Conservation (phyloP, 2,329 filamentous ascomycete genomes). For the Arthrobotrys musiformis region DNA sequence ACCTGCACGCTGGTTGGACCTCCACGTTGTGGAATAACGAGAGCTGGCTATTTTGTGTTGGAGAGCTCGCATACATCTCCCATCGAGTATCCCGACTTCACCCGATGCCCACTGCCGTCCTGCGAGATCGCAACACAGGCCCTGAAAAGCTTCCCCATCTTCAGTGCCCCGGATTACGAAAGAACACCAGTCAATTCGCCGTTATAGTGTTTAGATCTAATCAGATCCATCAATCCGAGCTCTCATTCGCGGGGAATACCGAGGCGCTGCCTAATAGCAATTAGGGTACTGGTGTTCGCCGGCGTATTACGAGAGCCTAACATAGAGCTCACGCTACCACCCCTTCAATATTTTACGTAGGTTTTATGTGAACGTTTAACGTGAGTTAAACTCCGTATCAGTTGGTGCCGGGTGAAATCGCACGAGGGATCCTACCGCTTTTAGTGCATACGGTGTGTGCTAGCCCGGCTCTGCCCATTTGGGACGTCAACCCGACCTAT, state of each 20-base stretch:
- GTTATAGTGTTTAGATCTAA: conserved; percentile 40
- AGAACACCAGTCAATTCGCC: conserved; percentile 15
- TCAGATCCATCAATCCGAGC: conserved; percentile 43
- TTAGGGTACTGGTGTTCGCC: conserved; percentile 5
- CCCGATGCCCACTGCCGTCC: conserved; percentile 30
- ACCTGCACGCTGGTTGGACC: neutral
- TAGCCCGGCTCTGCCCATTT: conserved; percentile 8
- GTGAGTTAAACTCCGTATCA: conserved; percentile 26
- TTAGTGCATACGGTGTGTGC: conserved; percentile 25
- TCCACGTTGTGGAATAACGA: conserved; percentile 30
- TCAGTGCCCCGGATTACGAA: conserved; percentile 18
- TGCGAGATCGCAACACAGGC: conserved; percentile 35
- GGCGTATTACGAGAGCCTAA: conserved; percentile 48
- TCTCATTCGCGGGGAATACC: conserved; percentile 29
- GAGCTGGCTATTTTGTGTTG: conserved; percentile 29
- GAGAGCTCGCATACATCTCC: conserved; percentile 18
- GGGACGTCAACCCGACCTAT: conserved; percentile 14
- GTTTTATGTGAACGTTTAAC: conserved; percentile 46
- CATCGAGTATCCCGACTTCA: conserved; percentile 35
- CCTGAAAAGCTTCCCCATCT: neutral
- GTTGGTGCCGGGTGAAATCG: conserved; percentile 25
- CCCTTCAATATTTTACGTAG: conserved; percentile 42
- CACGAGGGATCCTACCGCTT: conserved; percentile 44
- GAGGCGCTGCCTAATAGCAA: conserved; percentile 20
- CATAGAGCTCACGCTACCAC: conserved; percentile 15